Base-by-base conservation (phyloP, 1,284 basidiomycete genomes). In the Sanghuangporus sanghuang region DNA sequence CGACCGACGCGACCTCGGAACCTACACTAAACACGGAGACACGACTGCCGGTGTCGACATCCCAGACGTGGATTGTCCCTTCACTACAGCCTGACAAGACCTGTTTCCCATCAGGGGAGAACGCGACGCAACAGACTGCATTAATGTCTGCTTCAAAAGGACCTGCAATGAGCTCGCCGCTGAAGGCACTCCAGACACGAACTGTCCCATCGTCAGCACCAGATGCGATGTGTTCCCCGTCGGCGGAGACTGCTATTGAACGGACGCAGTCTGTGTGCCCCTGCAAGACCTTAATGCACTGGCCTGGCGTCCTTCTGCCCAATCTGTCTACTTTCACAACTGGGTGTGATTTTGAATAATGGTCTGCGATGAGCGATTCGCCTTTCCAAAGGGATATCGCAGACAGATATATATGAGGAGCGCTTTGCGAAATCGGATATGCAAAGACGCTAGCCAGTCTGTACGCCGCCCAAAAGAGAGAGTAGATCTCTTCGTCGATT, bases 1-100 rank as follows among this genome's bases (percentile, higher is more conserved):
- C 65, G 39, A 67, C 65, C 18, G 61, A 63, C 23, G 11, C 5
- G 16, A 67, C 62, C 18, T 7, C 14, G 35, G 48, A 16, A 40
- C 66, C 42, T 23, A 36, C 63, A 6, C 46, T 38, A n/a, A 23
- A 63, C 21, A 27, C 23, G 3, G 35, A 21, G 11, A 62, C 2
- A 6, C 1, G 1, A 8, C 11, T 8, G n/a, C 54, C 21, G 1
- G 18, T 64, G 3, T 16, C 62, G 50, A 35, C 18, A n/a, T 21
- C 18, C 54, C 54, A 56, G 3, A 56, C 18, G 3, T 36, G 27
- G 11, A 56, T 44, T n/a, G 40, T 8, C 36, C 7, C n/a, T n/a
- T 56, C 36, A 5, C 3, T 3, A 36, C 6, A 21, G 18, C 27
- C 16, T 18, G 54, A 56, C 0, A 56, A 4, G 7, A 56, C 27